These are phyloP conservation scores for Cyclotella kingstonii DNA, from an alignment of 108 stramenopile genomes.

Conservation along the genomic window DNA sequence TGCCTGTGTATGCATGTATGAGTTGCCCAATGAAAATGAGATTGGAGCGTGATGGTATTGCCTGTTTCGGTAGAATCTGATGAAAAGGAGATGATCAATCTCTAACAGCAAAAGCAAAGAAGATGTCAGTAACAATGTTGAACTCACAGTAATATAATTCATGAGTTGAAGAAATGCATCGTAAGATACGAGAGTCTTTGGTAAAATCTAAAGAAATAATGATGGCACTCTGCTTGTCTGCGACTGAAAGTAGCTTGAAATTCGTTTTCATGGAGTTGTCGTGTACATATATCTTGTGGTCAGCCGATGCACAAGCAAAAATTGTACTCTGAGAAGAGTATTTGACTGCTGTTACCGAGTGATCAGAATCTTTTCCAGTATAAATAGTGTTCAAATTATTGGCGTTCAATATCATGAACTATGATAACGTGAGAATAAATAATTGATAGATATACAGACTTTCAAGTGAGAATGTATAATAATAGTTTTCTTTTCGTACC, in stretches of 20 bases:
- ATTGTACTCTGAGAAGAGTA: constrained; percentile 16
- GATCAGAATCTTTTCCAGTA: constrained; percentile 56
- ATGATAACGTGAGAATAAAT: not conserved
- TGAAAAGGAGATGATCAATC: not conserved
- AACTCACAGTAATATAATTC: not conserved
- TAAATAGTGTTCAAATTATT: constrained; percentile 50
- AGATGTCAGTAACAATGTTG: too few relatives aligned
- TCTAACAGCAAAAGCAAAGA: too few relatives aligned
- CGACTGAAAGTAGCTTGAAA: constrained; percentile 6
- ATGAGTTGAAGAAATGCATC: not conserved
- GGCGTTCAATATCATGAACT: constrained; percentile 49
- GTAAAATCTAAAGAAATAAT: constrained; percentile 6
- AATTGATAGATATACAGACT: not conserved
- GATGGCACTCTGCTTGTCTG: constrained; percentile 11
- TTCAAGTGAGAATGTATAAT: too few relatives aligned
- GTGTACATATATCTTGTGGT: constrained; percentile 11
- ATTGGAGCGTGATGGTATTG: not conserved
- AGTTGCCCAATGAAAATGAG: not conserved
- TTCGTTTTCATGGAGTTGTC: not conserved
- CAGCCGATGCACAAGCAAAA: constrained; percentile 5
- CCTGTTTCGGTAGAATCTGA: not conserved
- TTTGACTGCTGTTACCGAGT: constrained; percentile 47
- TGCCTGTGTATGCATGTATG: constrained; percentile 8
- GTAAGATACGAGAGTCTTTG: not conserved
- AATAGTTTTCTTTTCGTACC: not conserved